Base-by-base conservation (phyloP, 2,329 filamentous ascomycete genomes). In the Nothomitra cinnamomea region DNA sequence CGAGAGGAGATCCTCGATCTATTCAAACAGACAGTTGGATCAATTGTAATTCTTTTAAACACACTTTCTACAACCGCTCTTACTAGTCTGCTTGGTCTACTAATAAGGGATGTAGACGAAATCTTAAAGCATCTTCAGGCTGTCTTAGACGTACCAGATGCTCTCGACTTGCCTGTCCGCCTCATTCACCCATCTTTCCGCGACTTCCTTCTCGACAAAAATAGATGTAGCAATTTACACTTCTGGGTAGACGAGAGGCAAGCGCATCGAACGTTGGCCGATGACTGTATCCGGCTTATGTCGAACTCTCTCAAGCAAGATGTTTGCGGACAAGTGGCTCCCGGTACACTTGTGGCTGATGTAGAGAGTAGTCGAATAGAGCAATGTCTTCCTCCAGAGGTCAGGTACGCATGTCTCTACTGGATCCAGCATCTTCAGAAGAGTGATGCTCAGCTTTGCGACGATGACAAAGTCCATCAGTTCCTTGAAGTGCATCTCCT, bases 341-440 rank as follows among this genome's bases (percentile, higher is more conserved):
- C 62, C 40, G 65, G 62, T 21, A 63, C 40, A 32, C 43, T 45
- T 25, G 60, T 58, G 41, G 56, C 56, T 4, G 57, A 61, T 5
- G 56, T 67, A 13, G 55, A 60, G 24, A 49, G 47, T 7, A 22
- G 57, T 22, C 56, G 41, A 35, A 60, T 65, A 28, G 59, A 58
- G 25, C 54, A 40, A 43, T 58, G 6, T 57, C 56, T 64, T 22
- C 60, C 65, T 6, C 19, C 60, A 6, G 61, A 65, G 13, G 22
- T 69, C 8, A 58, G 63, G 53, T 74, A 73, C 60, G 67, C 67
- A 10, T 70, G 65, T 57, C 60, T 59, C 1, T 69, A 70, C 56
- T 72, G 67, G 68, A 58, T 61, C 0, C 54, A 64, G 15, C 69
- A 71, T 52, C 53, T 61, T 10, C 54, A 61, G 56, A 53, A 60